Base-by-base conservation (phyloP, 2,329 filamentous ascomycete genomes). In the Dothidotthia symphoricarpi region DNA sequence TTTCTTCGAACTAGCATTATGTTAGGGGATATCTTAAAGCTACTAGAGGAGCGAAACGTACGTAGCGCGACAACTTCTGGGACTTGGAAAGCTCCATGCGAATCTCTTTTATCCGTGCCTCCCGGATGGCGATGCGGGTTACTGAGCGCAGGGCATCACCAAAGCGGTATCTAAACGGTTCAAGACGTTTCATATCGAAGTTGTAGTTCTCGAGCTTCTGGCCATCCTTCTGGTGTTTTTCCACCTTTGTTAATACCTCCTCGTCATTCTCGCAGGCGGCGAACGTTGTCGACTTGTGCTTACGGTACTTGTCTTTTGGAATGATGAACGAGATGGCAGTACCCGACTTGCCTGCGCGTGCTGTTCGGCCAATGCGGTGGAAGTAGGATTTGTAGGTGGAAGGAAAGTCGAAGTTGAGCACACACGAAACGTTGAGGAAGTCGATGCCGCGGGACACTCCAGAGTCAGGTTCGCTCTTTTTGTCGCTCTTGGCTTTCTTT, bases 241-340 rank as follows among this genome's bases (percentile, higher is more conserved):
- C 76, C 50, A 98, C 93, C 64, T 86, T 88, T 16, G 78, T 78
- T 24, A 98, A 71, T 1, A 95, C 78, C 59, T 85, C 83, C 63
- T 97, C 93, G 59, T 98, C 91, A 45, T 91, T 77, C 63, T 87
- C 85, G 9, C 85, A 78, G 15, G 84, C 82, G 29, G 82, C 72
- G 47, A 91, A 81, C 32, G 80, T 82, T 0, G 91, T 97, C 1
- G 90, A 84, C 59, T 88, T 87, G 71, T 97, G 91, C 67, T 95
- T 95, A 53, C 86, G 81, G 68, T 85, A 95, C 30, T 84, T 77
- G 0, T 88, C 82, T 34, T 81, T 77, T 7, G 93, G 91, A 3
- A 98, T 78, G 34, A 95, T 86, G 66, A 98, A 96, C 8, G 89
- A 95, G n/a, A 98, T 77, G 0, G 93, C 89, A 78, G 95, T 97